These are phyloP conservation scores for Aaosphaeria arxii DNA, from an alignment of 2,329 filamentous ascomycete species.

Conservation along the genomic window DNA sequence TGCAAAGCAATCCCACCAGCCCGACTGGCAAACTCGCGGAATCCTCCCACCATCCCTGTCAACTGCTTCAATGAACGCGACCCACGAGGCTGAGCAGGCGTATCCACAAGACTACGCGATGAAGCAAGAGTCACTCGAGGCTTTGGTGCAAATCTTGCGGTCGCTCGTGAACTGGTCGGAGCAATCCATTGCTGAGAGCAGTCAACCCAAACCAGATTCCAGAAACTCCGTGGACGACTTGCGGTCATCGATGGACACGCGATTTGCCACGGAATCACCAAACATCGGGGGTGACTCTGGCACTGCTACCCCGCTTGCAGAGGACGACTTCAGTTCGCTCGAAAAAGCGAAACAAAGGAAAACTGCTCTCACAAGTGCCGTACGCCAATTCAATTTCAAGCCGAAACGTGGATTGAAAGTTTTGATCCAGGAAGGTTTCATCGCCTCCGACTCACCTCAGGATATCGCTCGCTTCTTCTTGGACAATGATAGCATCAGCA, in stretches of 20 bases:
- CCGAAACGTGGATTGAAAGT: constrained; percentile 89
- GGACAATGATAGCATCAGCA: constrained; percentile 80
- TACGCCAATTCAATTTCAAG: constrained; percentile 95
- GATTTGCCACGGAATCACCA: constrained; percentile 58
- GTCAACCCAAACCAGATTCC: constrained; percentile 40
- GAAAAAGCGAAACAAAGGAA: constrained; percentile 94
- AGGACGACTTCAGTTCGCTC: constrained; percentile 91
- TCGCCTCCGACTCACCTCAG: constrained; percentile 70
- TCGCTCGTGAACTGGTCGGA: constrained; percentile 93
- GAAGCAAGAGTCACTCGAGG: constrained; percentile 86
- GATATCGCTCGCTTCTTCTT: constrained; percentile 85
- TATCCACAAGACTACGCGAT: constrained; percentile 87
- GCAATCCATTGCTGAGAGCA: constrained; percentile 55
- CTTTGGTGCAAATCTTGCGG: constrained; percentile 80
- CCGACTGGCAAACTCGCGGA: constrained; percentile 84
- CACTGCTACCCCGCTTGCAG: constrained; percentile 46
- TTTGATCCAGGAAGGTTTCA: constrained; percentile 81
- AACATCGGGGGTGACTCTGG: constrained; percentile 52
- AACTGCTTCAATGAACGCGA: constrained; percentile 65
- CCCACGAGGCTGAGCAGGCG: constrained; percentile 60
- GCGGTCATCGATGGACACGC: constrained; percentile 75
- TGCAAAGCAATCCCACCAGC: constrained; percentile 56
- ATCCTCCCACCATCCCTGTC: constrained; percentile 84
- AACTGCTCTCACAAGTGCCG: constrained; percentile 83
- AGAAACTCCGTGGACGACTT: constrained; percentile 58